Evolutionary conservation across 257 asterid genomes (phyloP).

Genomic region (Cynanchum wilfordii): DNA sequence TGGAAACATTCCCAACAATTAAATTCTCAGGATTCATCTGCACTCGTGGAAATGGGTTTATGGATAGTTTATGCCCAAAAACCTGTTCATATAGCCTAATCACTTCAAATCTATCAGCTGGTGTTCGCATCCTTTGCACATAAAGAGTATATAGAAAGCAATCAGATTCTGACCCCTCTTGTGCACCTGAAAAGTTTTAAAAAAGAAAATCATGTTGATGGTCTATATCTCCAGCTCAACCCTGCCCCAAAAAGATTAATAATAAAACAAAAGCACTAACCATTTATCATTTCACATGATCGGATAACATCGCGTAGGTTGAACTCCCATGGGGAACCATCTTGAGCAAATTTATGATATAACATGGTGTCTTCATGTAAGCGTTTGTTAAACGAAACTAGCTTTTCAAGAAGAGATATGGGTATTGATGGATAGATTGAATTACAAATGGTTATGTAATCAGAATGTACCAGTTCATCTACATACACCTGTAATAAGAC

Average conservation of each 20-base stretch:
- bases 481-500: slow-evolving; percentile 64
- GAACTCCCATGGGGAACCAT: slow-evolving; percentile 99
- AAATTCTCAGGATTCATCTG: slow-evolving; percentile 49
- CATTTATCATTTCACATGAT: slow-evolving; percentile 83
- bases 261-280: slow-evolving; percentile 26
- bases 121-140: slow-evolving; percentile 90
- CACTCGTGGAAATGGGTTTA: slow-evolving; percentile 61
- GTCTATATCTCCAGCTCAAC: neutral
- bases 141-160: slow-evolving; percentile 83
- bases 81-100: slow-evolving; percentile 58
- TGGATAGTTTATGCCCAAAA: slow-evolving; percentile 58
- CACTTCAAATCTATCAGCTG: slow-evolving; percentile 71
- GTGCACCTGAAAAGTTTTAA: slow-evolving; percentile 47
- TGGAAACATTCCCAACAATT: slow-evolving; percentile 50
- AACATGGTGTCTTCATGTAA: slow-evolving; percentile 76
- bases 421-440: slow-evolving; percentile 66
- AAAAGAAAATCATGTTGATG: slow-evolving; percentile 18
- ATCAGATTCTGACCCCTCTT: slow-evolving; percentile 39
- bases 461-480: slow-evolving; percentile 85
- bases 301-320: slow-evolving; percentile 93
- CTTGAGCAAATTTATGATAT: slow-evolving; percentile 67
- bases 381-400: slow-evolving; percentile 66
- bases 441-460: slow-evolving; percentile 70
- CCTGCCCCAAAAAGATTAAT: neutral
- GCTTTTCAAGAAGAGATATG: slow-evolving; percentile 42